These are phyloP conservation scores for Melanogaster broomeanus DNA, from an alignment of 768 basidiomycete species.

Conservation along the genomic window DNA sequence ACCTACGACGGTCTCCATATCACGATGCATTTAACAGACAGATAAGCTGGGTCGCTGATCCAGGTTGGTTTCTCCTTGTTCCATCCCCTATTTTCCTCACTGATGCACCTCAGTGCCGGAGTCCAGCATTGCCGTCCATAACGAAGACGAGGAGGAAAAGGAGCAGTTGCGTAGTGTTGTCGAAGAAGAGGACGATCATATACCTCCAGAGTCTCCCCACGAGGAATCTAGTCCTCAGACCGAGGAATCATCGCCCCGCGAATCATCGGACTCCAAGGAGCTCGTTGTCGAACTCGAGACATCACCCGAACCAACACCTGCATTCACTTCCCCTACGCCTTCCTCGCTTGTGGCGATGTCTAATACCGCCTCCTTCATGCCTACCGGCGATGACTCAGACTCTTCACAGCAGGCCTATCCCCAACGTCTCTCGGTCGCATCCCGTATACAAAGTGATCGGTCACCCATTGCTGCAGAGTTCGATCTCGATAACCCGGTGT, in stretches of 20 bases:
- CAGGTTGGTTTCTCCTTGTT: constrained; percentile 47
- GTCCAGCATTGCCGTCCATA: constrained; percentile 65
- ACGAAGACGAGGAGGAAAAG: constrained; percentile 47
- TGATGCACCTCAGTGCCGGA: constrained; percentile 48
- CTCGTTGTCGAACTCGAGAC: constrained; percentile 66
- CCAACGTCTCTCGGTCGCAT: constrained; percentile 59
- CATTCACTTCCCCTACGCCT: constrained; percentile 49
- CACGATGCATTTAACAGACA: constrained; percentile 52
- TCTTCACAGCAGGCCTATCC: constrained; percentile 58
- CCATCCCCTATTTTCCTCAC: constrained; percentile 4
- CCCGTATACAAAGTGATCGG: constrained; percentile 61
- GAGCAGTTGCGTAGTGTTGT: constrained; percentile 36
- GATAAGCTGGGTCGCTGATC: constrained; percentile 78
- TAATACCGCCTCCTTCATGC: constrained; percentile 40
- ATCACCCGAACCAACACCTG: constrained; percentile 49
- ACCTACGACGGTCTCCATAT: constrained; percentile 51
- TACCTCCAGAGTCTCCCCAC: constrained; percentile 53
- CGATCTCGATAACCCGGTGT: constrained; percentile 48
- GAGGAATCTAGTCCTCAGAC: constrained; percentile 48
- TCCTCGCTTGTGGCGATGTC: constrained; percentile 49
- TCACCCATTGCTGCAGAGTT: constrained; percentile 54
- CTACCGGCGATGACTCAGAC: constrained; percentile 47
- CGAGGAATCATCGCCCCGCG: constrained; percentile 54
- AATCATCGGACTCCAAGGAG: constrained; percentile 60
- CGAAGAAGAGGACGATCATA: constrained; percentile 48